Percentiles rank a stretch among this genome's conserved stretches.
phyloP scores from a whole-genome alignment of 2,329 filamentous ascomycete species.

The Xylariomycetidae sp. region DNA sequence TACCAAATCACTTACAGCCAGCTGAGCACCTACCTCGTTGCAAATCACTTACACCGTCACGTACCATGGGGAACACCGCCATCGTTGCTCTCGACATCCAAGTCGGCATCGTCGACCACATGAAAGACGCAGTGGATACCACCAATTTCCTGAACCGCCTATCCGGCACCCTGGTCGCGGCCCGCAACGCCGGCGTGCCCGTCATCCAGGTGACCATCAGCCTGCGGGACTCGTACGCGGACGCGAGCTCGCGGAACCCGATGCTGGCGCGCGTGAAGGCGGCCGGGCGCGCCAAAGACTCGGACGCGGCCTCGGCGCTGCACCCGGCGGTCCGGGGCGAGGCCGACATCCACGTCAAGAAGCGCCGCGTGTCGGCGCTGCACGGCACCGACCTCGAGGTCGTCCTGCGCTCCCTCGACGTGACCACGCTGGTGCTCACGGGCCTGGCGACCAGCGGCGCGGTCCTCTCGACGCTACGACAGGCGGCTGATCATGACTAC shows the following conservation, averaged over 20 bases:
- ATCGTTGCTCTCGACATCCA: slow-evolving; percentile 32
- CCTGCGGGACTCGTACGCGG: slow-evolving; percentile 27
- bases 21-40: too few species aligned
- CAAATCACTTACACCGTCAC: too few species aligned
- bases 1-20: too few species aligned
- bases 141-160: slow-evolving; percentile 21
- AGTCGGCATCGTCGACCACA: slow-evolving; percentile 20
- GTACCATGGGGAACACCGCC: slow-evolving; percentile 22
- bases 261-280: slow-evolving; percentile 13
- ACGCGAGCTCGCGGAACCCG: slow-evolving; percentile 21
- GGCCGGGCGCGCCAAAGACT: slow-evolving; percentile 19
- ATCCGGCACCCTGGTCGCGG: slow-evolving; percentile 12
- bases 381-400: slow-evolving; percentile 28
- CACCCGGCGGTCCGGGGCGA: slow-evolving; percentile 10
- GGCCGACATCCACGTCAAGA: slow-evolving; percentile 26
- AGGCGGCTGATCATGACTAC: slow-evolving; percentile 31
- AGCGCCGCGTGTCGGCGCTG: slow-evolving; percentile 31
- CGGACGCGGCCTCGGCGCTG: slow-evolving; percentile 15
- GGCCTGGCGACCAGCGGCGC: slow-evolving; percentile 30
- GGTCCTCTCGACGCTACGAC: slow-evolving; percentile 30
- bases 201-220: slow-evolving; percentile 28
- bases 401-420: slow-evolving; percentile 24
- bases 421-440: slow-evolving; percentile 24
- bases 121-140: slow-evolving; percentile 8
- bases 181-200: slow-evolving; percentile 20